Percentiles rank a stretch among this genome's conserved stretches.
These are phyloP conservation scores for Phylloporus arenicola DNA, from an alignment of 768 basidiomycete genomes.

Conservation along the genomic window DNA sequence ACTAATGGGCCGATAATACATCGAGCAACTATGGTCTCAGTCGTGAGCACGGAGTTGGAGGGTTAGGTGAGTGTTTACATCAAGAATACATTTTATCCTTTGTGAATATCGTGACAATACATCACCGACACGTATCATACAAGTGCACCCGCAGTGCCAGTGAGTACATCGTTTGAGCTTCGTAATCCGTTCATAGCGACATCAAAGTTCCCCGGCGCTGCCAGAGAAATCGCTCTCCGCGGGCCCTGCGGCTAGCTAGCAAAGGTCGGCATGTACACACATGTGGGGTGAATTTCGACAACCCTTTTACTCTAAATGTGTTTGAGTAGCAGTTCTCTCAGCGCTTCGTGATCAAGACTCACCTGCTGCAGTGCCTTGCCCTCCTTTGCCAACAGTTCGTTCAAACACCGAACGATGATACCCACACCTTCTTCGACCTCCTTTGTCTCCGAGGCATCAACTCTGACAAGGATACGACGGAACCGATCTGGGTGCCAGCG, in stretches of 20 bases:
- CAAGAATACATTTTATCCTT: slow-evolving; percentile 9
- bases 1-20: too few relatives aligned
- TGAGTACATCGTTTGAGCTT: slow-evolving; percentile 6
- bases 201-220: slow-evolving; percentile 8
- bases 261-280: neutral
- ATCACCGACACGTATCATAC: slow-evolving; percentile 19
- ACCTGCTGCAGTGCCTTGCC: slow-evolving; percentile 16
- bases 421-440: slow-evolving; percentile 61
- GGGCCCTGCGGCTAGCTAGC: slow-evolving; percentile 1
- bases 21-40: too few relatives aligned
- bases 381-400: slow-evolving; percentile 52
- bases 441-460: slow-evolving; percentile 46
- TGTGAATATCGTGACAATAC: slow-evolving; percentile 1
- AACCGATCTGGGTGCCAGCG: slow-evolving; percentile 84
- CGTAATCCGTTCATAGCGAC: slow-evolving; percentile 8
- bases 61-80: neutral
- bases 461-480: slow-evolving; percentile 47
- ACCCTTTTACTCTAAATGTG: slow-evolving; percentile 15
- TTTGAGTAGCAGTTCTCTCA: neutral
- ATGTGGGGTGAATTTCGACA: neutral
- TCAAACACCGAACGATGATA: slow-evolving; percentile 59
- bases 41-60: too few relatives aligned
- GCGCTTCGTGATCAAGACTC: slow-evolving; percentile 5
- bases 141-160: slow-evolving; percentile 7
- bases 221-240: slow-evolving; percentile 12